Conservation (phyloP, 345 rosid genomes). For the Camelina laxa region DNA sequence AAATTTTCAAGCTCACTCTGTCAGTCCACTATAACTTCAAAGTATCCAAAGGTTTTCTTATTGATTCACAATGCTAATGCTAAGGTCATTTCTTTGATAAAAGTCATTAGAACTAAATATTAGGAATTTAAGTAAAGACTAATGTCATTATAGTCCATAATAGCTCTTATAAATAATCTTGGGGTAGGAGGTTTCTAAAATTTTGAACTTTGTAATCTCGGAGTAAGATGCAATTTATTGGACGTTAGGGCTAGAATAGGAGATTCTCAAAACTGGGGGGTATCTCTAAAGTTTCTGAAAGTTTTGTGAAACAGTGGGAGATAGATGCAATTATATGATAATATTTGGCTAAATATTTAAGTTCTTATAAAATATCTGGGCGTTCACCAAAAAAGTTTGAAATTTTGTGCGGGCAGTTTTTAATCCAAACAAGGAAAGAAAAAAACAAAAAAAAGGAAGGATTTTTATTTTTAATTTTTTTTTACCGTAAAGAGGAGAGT, state of each 20-base stretch:
- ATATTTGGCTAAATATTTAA: neutral
- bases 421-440: neutral
- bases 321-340: neutral
- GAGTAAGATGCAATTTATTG: neutral
- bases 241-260: neutral
- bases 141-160: too few relatives aligned
- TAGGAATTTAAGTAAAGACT: too few relatives aligned
- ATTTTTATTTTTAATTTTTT: neutral
- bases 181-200: neutral
- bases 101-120: too few relatives aligned
- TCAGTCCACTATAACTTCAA: too few relatives aligned
- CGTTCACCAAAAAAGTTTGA: conserved; percentile 14
- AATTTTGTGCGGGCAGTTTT: conserved; percentile 29
- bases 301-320: neutral
- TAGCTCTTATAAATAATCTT: neutral
- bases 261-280: neutral
- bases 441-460: conserved; percentile 25
- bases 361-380: neutral
- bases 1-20: too few relatives aligned
- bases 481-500: conserved; percentile 30
- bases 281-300: neutral
- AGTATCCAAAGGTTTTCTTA: too few relatives aligned
- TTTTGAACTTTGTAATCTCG: neutral
- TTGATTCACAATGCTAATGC: too few relatives aligned
- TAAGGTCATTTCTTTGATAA: too few relatives aligned